A percentile compares a stretch with the other conserved stretches of the same genome.
phyloP scores from a whole-genome alignment of 108 stramenopile genomes.

The Cyclotella cryptica region DNA sequence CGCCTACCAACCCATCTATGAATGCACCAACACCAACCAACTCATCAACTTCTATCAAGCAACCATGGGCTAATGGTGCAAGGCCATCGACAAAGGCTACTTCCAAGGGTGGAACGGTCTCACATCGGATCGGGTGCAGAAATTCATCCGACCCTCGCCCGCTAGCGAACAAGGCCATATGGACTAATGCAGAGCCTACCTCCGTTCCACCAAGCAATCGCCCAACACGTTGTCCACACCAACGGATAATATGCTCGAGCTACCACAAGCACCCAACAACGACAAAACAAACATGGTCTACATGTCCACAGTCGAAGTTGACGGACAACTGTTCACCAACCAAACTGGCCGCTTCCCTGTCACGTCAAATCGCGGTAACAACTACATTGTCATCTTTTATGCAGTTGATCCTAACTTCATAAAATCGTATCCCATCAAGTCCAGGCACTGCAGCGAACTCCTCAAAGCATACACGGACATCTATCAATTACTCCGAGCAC shows the following conservation, averaged over 20 bases:
- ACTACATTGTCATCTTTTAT: conserved; percentile 49
- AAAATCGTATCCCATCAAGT: conserved; percentile 25
- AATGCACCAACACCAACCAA: neutral
- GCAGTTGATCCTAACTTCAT: conserved; percentile 51
- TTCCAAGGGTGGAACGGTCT: conserved; percentile 34
- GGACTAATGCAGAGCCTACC: conserved; percentile 17
- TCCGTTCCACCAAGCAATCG: conserved; percentile 32
- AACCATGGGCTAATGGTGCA: neutral
- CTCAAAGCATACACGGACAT: neutral
- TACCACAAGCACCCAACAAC: neutral
- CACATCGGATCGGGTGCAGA: conserved; percentile 2
- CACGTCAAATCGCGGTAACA: conserved; percentile 32
- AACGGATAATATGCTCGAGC: neutral
- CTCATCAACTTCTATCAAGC: neutral
- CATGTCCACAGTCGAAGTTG: conserved; percentile 6
- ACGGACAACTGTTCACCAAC: conserved; percentile 39
- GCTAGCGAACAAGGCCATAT: conserved; percentile 46
- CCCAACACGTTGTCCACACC: neutral
- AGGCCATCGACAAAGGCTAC: conserved; percentile 11
- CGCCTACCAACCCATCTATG: neutral
- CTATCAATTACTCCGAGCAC: neutral
- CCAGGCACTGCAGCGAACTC: neutral
- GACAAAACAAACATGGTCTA: conserved; percentile 29
- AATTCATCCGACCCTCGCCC: conserved; percentile 13
- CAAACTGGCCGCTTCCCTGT: conserved; percentile 48